Evolutionary conservation across 1,139 yeast genomes (phyloP).

Genomic region (Taphrina flavorubra): DNA sequence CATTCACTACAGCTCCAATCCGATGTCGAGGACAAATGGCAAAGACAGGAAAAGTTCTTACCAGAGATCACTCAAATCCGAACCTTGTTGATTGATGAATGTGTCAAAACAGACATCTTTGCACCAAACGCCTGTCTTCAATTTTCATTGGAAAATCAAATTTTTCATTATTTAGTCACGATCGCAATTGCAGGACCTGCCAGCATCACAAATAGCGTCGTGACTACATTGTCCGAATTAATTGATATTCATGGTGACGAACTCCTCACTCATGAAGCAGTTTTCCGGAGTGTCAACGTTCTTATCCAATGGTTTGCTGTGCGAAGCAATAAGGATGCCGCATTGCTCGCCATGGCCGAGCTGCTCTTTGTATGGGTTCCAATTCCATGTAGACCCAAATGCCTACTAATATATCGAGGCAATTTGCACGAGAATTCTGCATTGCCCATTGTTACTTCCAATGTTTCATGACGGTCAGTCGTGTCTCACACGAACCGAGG

Average conservation of each 20-base stretch:
- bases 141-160: constrained; percentile 18
- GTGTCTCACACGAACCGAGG: background rate
- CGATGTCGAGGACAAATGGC: background rate
- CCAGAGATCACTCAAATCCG: background rate
- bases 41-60: constrained; percentile 17
- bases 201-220: constrained; percentile 6
- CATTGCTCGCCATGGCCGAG: background rate
- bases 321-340: background rate
- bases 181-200: constrained; percentile 12
- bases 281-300: constrained; percentile 5
- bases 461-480: constrained; percentile 18
- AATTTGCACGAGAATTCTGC: constrained; percentile 19
- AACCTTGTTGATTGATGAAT: constrained; percentile 9
- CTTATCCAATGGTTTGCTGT: constrained; percentile 7
- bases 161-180: constrained; percentile 19
- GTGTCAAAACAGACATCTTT: background rate
- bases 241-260: constrained; percentile 25
- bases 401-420: background rate
- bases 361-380: background rate
- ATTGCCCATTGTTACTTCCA: constrained; percentile 10
- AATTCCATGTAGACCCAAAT: background rate
- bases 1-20: constrained; percentile 13
- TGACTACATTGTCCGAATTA: background rate
- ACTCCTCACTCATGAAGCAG: constrained; percentile 26
- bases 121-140: constrained; percentile 16